Conservation (phyloP, 495 filamentous ascomycete species). For the Paragyromitra xinjiangensis region DNA sequence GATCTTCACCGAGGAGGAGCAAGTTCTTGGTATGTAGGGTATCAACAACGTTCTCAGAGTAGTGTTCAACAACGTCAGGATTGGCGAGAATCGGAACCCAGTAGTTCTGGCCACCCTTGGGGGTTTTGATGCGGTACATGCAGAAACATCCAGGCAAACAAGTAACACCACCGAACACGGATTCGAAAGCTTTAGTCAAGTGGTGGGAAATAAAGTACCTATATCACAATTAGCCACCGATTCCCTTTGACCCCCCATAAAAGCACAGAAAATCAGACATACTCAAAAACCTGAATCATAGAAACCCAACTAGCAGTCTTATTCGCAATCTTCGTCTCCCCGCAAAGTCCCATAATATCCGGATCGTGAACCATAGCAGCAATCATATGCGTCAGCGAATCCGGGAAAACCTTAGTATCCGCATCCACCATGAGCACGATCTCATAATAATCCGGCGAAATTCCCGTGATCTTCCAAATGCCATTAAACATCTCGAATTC, state of each 20-base stretch:
- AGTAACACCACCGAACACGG: conserved; percentile 98
- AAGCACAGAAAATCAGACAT: conserved; percentile 54
- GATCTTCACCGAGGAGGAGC: conserved; percentile 93
- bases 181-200: conserved; percentile 95
- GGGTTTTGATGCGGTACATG: conserved; percentile 99
- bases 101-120: conserved; percentile 97
- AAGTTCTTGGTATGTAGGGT: conserved; percentile 99
- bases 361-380: conserved; percentile 99
- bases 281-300: conserved; percentile 99
- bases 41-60: conserved; percentile 99
- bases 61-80: conserved; percentile 98
- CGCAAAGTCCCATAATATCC: conserved; percentile 98
- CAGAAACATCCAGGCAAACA: conserved; percentile 99
- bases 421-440: conserved; percentile 98
- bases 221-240: conserved; percentile 56
- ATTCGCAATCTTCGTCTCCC: conserved; percentile 99
- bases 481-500: conserved; percentile 99
- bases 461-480: conserved; percentile 96
- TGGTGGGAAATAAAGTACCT: conserved; percentile 97
- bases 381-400: conserved; percentile 97
- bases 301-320: conserved; percentile 93
- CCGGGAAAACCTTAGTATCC: conserved; percentile 98
- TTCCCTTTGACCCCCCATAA: not conserved
- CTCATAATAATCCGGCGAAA: conserved; percentile 97
- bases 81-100: conserved; percentile 99